Evolutionary conservation across 2,329 filamentous ascomycete genomes (phyloP).

Genomic region (Fusarium sp.): DNA sequence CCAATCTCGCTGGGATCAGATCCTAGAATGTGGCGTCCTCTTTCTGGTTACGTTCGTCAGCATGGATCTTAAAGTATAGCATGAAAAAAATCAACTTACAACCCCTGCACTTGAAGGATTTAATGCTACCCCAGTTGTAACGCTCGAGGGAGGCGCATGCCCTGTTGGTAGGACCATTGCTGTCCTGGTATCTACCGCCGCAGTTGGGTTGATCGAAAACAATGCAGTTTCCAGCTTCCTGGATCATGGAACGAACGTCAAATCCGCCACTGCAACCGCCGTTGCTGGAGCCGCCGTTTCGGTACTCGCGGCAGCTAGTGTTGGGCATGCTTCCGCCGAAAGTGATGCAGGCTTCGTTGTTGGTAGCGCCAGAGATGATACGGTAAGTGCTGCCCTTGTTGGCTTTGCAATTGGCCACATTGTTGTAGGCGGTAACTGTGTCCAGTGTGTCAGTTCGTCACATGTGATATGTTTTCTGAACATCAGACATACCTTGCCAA

Average conservation of each 20-base stretch:
- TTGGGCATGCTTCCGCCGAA: not conserved
- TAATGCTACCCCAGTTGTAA: not conserved
- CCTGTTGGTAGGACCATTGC: not conserved
- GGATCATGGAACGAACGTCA: not conserved
- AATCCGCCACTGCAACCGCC: not conserved
- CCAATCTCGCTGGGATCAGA: not conserved
- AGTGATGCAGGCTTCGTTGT: not conserved
- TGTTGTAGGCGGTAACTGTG: not conserved
- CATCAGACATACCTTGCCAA: not conserved
- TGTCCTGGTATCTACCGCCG: not conserved
- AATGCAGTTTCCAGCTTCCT: not conserved
- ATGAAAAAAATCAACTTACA: not conserved
- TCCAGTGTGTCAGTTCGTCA: not conserved
- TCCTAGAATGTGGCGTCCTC: fast-evolving
- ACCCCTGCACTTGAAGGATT: not conserved
- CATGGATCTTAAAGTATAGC: fast-evolving
- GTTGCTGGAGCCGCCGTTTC: not conserved
- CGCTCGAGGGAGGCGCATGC: not conserved
- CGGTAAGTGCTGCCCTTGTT: not conserved
- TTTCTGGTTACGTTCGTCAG: not conserved
- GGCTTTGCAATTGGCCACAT: not conserved
- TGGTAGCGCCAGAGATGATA: not conserved
- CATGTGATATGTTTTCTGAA: fast-evolving
- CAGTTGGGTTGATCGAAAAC: not conserved
- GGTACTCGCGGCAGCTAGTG: not conserved